Conservation (phyloP, 2,329 filamentous ascomycete genomes). For the Penicillium sp. region DNA sequence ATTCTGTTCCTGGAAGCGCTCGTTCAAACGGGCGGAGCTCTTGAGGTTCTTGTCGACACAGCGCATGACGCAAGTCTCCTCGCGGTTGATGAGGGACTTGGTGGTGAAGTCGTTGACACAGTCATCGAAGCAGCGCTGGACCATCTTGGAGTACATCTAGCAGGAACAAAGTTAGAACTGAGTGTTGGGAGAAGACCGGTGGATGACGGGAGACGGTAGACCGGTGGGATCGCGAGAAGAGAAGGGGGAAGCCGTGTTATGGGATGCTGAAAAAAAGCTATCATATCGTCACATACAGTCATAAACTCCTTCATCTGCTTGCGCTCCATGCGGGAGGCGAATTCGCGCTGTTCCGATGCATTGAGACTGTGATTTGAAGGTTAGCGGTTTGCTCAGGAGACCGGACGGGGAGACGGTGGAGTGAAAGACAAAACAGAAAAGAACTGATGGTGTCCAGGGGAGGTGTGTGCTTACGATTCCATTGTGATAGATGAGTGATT, state of each 20-base stretch:
- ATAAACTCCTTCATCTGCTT: slow-evolving; percentile 99
- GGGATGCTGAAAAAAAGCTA: too few relatives aligned
- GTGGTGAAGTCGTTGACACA: slow-evolving; percentile 99
- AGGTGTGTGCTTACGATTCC: slow-evolving; percentile 34
- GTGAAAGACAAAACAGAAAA: background rate
- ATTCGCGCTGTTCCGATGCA: slow-evolving; percentile 79
- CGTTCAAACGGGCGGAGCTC: slow-evolving; percentile 80
- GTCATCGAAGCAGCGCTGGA: slow-evolving; percentile 78
- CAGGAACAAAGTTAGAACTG: slow-evolving; percentile 15
- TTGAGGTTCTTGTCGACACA: slow-evolving; percentile 97
- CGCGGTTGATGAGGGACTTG: slow-evolving; percentile 82
- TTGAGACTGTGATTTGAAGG: slow-evolving; percentile 56
- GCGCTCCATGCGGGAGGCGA: slow-evolving; percentile 91
- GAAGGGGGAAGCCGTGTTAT: background rate
- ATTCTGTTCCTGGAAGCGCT: slow-evolving; percentile 79
- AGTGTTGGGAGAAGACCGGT: background rate
- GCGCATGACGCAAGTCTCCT: slow-evolving; percentile 86
- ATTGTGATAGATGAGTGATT: slow-evolving; percentile 26
- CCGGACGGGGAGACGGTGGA: slow-evolving; percentile 1
- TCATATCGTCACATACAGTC: slow-evolving; percentile 61
- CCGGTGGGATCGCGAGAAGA: background rate
- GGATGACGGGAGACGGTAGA: background rate
- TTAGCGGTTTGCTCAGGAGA: slow-evolving; percentile 8
- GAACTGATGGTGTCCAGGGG: background rate
- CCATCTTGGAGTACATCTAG: slow-evolving; percentile 62